Evolutionary conservation across 176 grass and related monocot species (phyloP).

Genomic region (Alopecurus myosuroides): DNA sequence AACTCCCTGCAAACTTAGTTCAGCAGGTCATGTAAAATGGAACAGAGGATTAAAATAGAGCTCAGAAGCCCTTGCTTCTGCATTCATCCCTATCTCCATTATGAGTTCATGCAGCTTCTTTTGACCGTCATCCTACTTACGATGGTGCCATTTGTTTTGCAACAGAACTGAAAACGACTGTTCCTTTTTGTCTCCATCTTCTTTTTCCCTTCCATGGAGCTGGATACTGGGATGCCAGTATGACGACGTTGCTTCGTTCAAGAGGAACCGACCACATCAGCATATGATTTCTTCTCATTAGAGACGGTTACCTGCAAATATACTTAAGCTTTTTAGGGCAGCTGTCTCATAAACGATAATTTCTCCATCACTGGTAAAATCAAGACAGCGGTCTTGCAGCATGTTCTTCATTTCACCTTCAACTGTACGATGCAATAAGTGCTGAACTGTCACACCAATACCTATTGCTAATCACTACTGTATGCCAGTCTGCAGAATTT

Average conservation of each 20-base stretch:
- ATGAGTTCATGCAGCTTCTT: constrained; percentile 21
- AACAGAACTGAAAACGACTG: constrained; percentile 36
- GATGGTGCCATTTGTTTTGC: constrained; percentile 5
- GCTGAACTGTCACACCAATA: background rate
- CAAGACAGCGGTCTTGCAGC: background rate
- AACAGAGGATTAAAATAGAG: background rate
- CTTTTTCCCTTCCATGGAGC: constrained; percentile 20
- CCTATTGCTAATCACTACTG: background rate
- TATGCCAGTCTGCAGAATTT: background rate
- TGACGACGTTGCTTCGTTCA: constrained; percentile 24
- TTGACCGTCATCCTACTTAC: constrained; percentile 7
- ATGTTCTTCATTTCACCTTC: constrained; percentile 4
- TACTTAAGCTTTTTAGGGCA: background rate
- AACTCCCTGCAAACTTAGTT: constrained; percentile 8
- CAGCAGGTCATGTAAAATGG: background rate
- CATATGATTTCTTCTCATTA: background rate
- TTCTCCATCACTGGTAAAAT: background rate
- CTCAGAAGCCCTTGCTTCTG: background rate
- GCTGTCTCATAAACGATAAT: background rate
- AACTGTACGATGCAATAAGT: background rate
- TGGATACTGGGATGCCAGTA: constrained; percentile 18
- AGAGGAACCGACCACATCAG: constrained; percentile 19
- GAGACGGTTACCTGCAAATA: background rate
- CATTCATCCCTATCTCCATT: background rate
- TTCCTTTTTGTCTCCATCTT: constrained; percentile 29